Evolutionary conservation across 2,329 filamentous ascomycete species (phyloP).

Genomic region (Emericellopsis cladophorae): DNA sequence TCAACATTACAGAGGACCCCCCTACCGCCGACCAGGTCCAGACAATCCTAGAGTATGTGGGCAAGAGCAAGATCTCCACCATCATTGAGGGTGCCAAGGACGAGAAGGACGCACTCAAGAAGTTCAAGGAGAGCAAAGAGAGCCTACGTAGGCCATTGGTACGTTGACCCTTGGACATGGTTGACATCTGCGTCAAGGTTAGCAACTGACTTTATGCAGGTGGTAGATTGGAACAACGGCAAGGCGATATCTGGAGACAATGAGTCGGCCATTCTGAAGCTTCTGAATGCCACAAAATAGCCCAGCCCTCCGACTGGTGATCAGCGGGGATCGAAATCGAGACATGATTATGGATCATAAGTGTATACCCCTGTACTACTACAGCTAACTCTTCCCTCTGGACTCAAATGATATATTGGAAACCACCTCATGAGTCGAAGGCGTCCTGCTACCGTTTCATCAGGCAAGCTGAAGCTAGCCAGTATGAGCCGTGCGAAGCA

Average conservation of each 20-base stretch:
- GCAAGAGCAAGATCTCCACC: slow-evolving; percentile 40
- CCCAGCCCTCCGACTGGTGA: no score
- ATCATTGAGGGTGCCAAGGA: slow-evolving; percentile 64
- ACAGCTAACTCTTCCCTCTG: no score
- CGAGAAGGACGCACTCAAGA: slow-evolving; percentile 66
- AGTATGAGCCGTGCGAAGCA: no score
- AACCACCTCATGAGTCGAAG: no score
- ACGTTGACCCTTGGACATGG: slow-evolving; percentile 20
- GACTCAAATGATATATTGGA: no score
- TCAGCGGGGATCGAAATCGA: not conserved
- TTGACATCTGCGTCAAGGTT: not conserved
- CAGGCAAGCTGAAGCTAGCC: no score
- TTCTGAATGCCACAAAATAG: slow-evolving; percentile 48
- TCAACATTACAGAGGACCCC: slow-evolving; percentile 67
- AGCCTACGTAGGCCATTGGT: slow-evolving; percentile 69
- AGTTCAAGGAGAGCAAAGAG: slow-evolving; percentile 56
- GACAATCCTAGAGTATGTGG: slow-evolving; percentile 76
- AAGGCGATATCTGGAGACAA: slow-evolving; percentile 65
- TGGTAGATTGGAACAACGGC: slow-evolving; percentile 88
- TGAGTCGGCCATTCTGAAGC: slow-evolving; percentile 79
- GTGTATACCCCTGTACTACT: no score
- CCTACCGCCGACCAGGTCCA: slow-evolving; percentile 75
- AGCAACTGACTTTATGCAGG: slow-evolving; percentile 2
- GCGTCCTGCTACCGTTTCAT: no score
- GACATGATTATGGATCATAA: not conserved